Base-by-base conservation (phyloP, 371 early-diverging fungal species). In the Dinochytrium kinnereticum region DNA sequence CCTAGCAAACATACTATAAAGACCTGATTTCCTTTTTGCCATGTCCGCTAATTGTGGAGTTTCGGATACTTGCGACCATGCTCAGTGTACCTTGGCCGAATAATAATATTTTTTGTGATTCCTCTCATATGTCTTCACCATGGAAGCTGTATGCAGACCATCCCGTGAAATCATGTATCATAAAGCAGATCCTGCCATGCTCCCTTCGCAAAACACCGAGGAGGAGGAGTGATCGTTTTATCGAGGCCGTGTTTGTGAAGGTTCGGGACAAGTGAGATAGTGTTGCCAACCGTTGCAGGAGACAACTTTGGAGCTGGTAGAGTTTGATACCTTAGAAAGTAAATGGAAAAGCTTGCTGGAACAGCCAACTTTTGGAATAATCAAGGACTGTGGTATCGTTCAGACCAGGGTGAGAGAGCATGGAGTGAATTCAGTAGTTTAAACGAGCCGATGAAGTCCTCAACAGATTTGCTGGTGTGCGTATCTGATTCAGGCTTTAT, bases 401-500 rank as follows among this genome's bases (percentile, higher is more conserved):
- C 7, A 44, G n/a, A n/a, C n/a, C n/a, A n/a, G n/a, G n/a, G n/a
- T n/a, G n/a, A n/a, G n/a, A n/a, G n/a, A n/a, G n/a, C n/a, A n/a
- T n/a, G n/a, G n/a, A n/a, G n/a, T n/a, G n/a, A n/a, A n/a, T n/a
- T n/a, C n/a, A n/a, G n/a, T n/a, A n/a, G n/a, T n/a, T n/a, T n/a
- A n/a, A n/a, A n/a, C n/a, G n/a, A n/a, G n/a, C n/a, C n/a, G n/a
- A 13, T 61, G 10, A 13, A 7, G 19, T 61, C 31, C 30, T 3
- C 5, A 37, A 61, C 61, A 24, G 61, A 61, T 26, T 24, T 34
- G 10, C 36, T 74, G 15, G 59, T 61, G 13, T 26, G 55, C 28
- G 28, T 59, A 24, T 76, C 76, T 0, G 76, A 76, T 50, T 76
- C 76, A 2, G 76, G 76, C 2, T 59, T 24, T 28, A 31, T 76